Percentiles rank a stretch among this genome's conserved stretches.
Conservation (phyloP, 2,329 filamentous ascomycete genomes). For the Epichloe aotearoae region DNA sequence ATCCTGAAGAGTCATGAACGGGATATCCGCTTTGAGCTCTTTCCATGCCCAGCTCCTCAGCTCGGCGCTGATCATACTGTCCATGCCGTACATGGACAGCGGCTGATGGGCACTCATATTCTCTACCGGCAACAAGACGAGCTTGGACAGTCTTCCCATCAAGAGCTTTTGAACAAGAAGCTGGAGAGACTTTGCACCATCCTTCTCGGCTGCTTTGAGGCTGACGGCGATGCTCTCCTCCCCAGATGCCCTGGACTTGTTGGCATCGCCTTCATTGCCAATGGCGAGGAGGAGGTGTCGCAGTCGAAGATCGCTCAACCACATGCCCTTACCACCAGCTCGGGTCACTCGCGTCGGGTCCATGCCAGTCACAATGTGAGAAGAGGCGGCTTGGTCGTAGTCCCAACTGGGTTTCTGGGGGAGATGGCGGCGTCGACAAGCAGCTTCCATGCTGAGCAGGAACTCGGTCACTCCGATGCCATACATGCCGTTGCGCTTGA, state of each 20-base stretch:
- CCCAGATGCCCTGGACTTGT: too few species aligned
- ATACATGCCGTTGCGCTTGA: neutral
- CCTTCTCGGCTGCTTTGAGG: too few species aligned
- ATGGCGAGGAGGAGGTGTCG: too few species aligned
- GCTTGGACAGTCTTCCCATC: too few species aligned
- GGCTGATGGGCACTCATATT: neutral
- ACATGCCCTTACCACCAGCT: neutral
- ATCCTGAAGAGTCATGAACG: neutral
- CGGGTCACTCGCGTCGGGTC: neutral
- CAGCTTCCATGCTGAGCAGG: neutral
- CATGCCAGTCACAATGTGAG: neutral
- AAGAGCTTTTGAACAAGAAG: too few species aligned
- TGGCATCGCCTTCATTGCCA: too few species aligned
- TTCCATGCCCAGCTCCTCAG: neutral
- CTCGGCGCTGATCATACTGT: neutral
- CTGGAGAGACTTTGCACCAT: too few species aligned
- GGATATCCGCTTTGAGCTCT: constrained; percentile 1
- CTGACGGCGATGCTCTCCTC: too few species aligned
- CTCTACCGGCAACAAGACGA: too few species aligned
- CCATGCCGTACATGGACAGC: neutral
- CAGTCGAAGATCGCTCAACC: neutral
- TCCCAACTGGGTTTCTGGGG: neutral
- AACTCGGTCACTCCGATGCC: neutral
- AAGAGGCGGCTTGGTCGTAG: neutral
- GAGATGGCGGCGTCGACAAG: neutral